phyloP scores from a whole-genome alignment of 2,329 filamentous ascomycete genomes.

The Penicillium sp. region DNA sequence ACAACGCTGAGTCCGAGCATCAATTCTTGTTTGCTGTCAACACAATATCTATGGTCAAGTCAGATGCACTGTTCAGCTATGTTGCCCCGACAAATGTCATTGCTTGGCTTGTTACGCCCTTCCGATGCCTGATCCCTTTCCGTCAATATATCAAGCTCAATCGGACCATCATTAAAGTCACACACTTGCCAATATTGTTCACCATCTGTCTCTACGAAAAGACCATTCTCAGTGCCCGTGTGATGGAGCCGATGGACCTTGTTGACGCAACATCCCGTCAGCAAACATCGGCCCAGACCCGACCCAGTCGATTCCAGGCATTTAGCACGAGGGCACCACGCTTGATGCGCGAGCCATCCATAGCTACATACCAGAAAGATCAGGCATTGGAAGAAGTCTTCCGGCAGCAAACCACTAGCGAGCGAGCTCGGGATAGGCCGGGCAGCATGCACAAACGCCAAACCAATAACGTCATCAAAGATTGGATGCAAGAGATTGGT shows the following conservation, averaged over 20 bases:
- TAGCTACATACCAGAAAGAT: constrained; percentile 87
- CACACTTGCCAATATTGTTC: constrained; percentile 85
- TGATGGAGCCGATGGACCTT: constrained; percentile 82
- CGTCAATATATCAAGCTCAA: constrained; percentile 82
- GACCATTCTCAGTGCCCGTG: constrained; percentile 69
- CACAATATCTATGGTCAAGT: constrained; percentile 97
- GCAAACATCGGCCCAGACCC: constrained; percentile 51
- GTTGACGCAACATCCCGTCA: constrained; percentile 67
- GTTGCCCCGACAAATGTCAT: constrained; percentile 88
- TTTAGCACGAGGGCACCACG: constrained; percentile 67
- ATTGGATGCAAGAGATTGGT: constrained; percentile 79
- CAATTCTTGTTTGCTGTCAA: constrained; percentile 93
- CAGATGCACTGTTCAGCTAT: constrained; percentile 94
- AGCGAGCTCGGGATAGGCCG: constrained; percentile 61
- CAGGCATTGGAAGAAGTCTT: constrained; percentile 90
- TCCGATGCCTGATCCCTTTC: constrained; percentile 78
- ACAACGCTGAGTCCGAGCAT: constrained; percentile 91
- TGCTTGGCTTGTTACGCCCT: constrained; percentile 82
- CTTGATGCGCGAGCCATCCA: constrained; percentile 78
- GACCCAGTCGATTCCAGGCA: constrained; percentile 58
- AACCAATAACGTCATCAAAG: constrained; percentile 77
- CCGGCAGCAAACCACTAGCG: constrained; percentile 65
- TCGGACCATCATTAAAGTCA: constrained; percentile 85
- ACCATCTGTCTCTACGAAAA: constrained; percentile 86
- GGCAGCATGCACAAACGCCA: constrained; percentile 63